Conservation (phyloP, 495 filamentous ascomycete species). For the Pyronema omphalodes region DNA sequence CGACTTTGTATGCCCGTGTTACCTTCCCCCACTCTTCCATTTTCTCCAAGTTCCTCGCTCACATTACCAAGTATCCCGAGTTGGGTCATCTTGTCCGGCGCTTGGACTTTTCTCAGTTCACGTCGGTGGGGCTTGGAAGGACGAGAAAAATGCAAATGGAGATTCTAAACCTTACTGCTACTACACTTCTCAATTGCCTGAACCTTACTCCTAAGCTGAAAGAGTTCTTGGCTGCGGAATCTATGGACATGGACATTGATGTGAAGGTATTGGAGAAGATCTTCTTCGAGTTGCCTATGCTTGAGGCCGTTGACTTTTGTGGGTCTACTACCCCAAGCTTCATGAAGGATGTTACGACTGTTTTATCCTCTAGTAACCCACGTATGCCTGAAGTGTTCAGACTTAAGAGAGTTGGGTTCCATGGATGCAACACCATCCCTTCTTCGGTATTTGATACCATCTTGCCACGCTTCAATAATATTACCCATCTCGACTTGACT, state of each 20-base stretch:
- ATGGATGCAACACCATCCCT: constrained; percentile 63
- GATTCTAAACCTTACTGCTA: constrained; percentile 63
- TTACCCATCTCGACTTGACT: constrained; percentile 67
- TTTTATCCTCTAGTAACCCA: constrained; percentile 26
- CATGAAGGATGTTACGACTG: constrained; percentile 37
- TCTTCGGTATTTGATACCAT: constrained; percentile 49
- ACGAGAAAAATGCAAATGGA: constrained; percentile 63
- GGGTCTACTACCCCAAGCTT: constrained; percentile 57
- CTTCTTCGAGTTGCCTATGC: constrained; percentile 44
- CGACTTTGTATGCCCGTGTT: constrained; percentile 63
- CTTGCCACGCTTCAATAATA: constrained; percentile 45
- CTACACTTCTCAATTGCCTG: constrained; percentile 56
- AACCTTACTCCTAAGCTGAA: constrained; percentile 57
- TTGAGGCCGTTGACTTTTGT: constrained; percentile 62
- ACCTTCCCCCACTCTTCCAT: constrained; percentile 74
- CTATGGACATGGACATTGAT: constrained; percentile 62
- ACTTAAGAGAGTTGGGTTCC: constrained; percentile 52
- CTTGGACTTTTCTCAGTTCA: constrained; percentile 78
- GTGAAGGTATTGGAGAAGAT: constrained; percentile 50
- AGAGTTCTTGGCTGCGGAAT: constrained; percentile 70
- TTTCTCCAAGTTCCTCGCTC: constrained; percentile 66
- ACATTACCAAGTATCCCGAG: constrained; percentile 47
- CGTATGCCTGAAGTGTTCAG: constrained; percentile 33
- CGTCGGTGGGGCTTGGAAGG: constrained; percentile 60
- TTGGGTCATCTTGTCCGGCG: constrained; percentile 64